Conservation (phyloP, 139 green algal species). For the Marvania coccoides region DNA sequence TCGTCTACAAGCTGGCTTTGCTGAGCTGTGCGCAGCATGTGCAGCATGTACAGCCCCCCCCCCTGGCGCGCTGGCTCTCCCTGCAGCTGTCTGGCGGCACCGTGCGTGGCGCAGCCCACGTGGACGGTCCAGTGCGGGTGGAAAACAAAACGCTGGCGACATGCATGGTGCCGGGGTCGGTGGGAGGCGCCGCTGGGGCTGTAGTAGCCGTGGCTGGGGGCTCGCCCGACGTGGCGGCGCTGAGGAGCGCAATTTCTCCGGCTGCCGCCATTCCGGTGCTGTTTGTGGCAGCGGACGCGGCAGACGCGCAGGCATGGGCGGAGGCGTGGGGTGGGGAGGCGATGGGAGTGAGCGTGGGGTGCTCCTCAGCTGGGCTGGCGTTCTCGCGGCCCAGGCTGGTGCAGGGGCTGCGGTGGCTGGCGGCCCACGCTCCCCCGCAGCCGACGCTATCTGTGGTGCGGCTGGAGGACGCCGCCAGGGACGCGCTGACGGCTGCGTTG, state of each 20-base stretch:
- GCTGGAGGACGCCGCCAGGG: background rate
- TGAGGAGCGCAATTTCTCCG: background rate
- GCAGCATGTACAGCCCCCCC: background rate
- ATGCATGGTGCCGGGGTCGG: background rate
- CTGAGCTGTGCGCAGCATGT: slow-evolving; percentile 3
- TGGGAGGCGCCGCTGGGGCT: background rate
- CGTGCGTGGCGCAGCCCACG: background rate
- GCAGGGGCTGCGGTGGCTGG: slow-evolving; percentile 17
- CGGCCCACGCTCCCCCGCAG: slow-evolving; percentile 1
- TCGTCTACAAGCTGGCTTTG: slow-evolving; percentile 3
- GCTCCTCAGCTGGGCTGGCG: background rate
- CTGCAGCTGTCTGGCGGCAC: background rate
- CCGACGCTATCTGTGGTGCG: background rate
- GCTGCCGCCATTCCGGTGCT: background rate
- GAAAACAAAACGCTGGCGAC: background rate
- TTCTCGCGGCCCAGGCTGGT: slow-evolving; percentile 1
- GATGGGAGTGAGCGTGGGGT: background rate
- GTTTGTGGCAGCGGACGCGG: background rate
- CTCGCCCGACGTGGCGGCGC: background rate
- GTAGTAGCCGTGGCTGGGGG: background rate
- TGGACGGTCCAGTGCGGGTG: background rate
- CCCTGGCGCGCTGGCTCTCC: background rate
- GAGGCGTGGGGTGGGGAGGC: background rate
- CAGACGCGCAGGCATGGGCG: background rate
- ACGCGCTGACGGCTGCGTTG: no score